Evolutionary conservation across 2,329 filamentous ascomycete species (phyloP), one percentile per base, ranked within the genome.

Genomic region (Hirsutella rhossiliensis): DNA sequence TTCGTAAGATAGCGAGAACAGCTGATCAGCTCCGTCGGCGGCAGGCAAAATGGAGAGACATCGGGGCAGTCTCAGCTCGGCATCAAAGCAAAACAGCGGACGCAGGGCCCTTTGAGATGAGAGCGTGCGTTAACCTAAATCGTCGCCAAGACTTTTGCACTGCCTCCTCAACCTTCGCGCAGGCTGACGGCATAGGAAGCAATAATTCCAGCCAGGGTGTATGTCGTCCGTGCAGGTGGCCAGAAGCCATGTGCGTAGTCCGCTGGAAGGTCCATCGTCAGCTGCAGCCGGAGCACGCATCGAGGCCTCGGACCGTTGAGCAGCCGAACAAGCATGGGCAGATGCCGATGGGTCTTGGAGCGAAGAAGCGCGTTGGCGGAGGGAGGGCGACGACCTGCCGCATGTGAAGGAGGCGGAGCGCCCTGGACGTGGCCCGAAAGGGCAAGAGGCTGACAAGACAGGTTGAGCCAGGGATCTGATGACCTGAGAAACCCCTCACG

Each of bases 401-500:
- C 41, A 48, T 46, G 42, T n/a, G 45, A 51, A 31, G 47, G 52
- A 48, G 52, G 52, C 50, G 49, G 52, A 54, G 52, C 49, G 50
- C 28, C 37, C 19, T 30, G 31, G 29, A 40, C 15, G 17, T 19
- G 29, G 39, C 41, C 50, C 32, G 42, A 45, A 48, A 43, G 37
- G 47, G 51, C 36, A 48, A 48, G 47, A 38, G 30, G 38, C 34
- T 30, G 27, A 39, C 11, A 23, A 18, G 31, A 18, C 20, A 19
- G 36, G 29, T 23, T 38, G 15, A 20, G 13, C 7, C n/a, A 37
- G 34, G n/a, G 34, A 37, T 37, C 34, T 18, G 34, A 37, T 37
- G 17, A 17, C 8, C 34, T 18, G n/a, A n/a, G 15, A 37, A 19
- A 19, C 18, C 15, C 34, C 34, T 37, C 34, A 18, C n/a, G 34